phyloP scores from a whole-genome alignment of 2,329 filamentous ascomycete genomes.

The Venturia asperata region DNA sequence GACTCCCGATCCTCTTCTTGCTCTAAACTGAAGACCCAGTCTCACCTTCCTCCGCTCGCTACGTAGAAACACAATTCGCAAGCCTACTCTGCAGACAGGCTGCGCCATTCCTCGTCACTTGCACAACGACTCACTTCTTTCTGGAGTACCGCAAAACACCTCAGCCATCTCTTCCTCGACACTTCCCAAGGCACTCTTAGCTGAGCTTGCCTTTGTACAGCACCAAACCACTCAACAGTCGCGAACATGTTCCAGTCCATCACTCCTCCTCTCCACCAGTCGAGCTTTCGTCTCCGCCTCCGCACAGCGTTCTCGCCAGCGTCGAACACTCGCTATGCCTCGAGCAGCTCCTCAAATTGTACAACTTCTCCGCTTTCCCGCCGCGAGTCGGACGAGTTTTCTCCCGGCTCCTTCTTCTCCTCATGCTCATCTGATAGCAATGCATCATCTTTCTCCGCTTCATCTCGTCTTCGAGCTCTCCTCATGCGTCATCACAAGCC shows the following conservation, averaged over 20 bases:
- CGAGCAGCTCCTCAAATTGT: slow-evolving; percentile 10
- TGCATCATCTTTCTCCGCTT: slow-evolving; percentile 22
- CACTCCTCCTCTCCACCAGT: slow-evolving; percentile 15
- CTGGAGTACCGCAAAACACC: neutral
- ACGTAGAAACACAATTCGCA: neutral
- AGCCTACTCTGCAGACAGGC: neutral
- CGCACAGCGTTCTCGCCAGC: slow-evolving; percentile 15
- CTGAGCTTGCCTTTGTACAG: slow-evolving; percentile 18
- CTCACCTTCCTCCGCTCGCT: neutral
- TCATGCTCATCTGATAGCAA: slow-evolving; percentile 22
- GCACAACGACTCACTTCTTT: neutral
- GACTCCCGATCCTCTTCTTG: neutral
- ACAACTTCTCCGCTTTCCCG: slow-evolving; percentile 17
- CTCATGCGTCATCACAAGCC: slow-evolving; percentile 27
- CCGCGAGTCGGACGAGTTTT: slow-evolving; percentile 18
- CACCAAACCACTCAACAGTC: slow-evolving; percentile 3
- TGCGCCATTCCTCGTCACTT: neutral
- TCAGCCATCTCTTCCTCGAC: neutral
- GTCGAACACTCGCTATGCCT: slow-evolving; percentile 7
- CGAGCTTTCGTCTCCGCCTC: slow-evolving; percentile 19
- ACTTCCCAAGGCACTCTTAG: slow-evolving; percentile 16
- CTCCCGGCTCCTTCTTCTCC: slow-evolving; percentile 21
- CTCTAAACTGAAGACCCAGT: neutral
- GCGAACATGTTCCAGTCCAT: slow-evolving; percentile 16
- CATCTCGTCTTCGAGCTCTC: slow-evolving; percentile 17